These are phyloP conservation scores for Rosa multiflora DNA, from an alignment of 306 rosid species.

Conservation along the genomic window DNA sequence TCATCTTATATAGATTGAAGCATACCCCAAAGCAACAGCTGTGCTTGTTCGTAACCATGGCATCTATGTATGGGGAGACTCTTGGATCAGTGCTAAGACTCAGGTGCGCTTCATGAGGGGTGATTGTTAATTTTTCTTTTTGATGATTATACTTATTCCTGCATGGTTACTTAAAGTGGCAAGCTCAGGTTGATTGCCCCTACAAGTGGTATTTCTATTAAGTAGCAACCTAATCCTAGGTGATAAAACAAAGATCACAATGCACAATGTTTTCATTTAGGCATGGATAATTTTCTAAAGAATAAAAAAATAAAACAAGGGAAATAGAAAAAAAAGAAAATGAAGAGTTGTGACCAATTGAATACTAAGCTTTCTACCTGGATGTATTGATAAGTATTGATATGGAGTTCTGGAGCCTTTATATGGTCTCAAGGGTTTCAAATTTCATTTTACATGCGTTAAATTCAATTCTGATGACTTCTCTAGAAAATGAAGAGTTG, in stretches of 20 bases:
- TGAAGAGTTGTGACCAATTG: too few species aligned
- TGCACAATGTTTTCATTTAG: background rate
- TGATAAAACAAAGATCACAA: background rate
- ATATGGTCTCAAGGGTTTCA: background rate
- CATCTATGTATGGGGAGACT: constrained; percentile 90
- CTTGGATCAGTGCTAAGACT: constrained; percentile 94
- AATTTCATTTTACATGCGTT: constrained; percentile 10
- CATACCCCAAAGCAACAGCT: constrained; percentile 93
- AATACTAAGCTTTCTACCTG: background rate
- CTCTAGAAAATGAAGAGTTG: background rate
- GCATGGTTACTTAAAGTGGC: background rate
- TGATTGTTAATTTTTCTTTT: background rate
- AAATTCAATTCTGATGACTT: constrained; percentile 23
- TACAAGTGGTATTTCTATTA: background rate
- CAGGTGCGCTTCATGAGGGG: constrained; percentile 54
- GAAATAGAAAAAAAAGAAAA: background rate
- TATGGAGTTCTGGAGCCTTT: background rate
- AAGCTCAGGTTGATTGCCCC: background rate
- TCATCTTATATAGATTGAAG: constrained; percentile 61
- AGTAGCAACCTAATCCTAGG: constrained; percentile 7
- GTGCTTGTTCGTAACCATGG: constrained; percentile 99
- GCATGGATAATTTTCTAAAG: background rate
- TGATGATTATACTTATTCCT: background rate
- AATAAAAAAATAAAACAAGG: background rate
- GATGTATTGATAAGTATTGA: background rate